Conservation (phyloP, 176 grass and related monocot genomes). For the Thinopyrum elongatum region DNA sequence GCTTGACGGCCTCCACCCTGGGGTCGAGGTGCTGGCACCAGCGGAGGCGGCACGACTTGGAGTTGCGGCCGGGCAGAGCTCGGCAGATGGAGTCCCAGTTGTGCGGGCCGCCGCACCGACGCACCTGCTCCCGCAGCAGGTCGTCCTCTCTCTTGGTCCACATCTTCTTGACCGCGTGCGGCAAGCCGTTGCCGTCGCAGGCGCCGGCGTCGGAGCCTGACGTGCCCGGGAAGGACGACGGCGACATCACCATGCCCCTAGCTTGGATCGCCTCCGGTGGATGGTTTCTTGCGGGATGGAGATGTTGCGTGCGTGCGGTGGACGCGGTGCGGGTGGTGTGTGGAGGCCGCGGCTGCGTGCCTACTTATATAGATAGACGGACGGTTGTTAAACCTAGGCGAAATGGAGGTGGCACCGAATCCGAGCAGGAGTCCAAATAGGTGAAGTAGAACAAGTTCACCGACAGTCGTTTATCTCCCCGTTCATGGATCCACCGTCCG, state of each 20-base stretch:
- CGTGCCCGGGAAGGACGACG: neutral
- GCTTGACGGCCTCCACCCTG: neutral
- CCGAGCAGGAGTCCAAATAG: too few species aligned
- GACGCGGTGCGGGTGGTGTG: too few species aligned
- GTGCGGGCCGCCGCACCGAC: conserved; percentile 33
- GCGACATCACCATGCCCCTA: neutral
- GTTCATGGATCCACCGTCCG: too few species aligned
- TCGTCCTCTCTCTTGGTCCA: conserved; percentile 61
- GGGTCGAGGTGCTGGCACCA: conserved; percentile 63
- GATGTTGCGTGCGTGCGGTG: neutral
- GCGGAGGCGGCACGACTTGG: conserved; percentile 70
- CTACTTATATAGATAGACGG: too few species aligned
- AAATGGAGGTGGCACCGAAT: too few species aligned
- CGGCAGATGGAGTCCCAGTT: conserved; percentile 57
- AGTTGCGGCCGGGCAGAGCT: conserved; percentile 30
- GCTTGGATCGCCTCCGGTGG: neutral
- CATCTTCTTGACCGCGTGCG: conserved; percentile 33
- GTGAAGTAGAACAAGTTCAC: too few species aligned
- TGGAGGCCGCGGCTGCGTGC: too few species aligned
- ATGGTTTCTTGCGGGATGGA: neutral
- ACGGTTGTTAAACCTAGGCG: too few species aligned
- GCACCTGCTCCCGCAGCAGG: conserved; percentile 44
- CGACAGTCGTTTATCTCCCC: too few species aligned
- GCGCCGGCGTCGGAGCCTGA: neutral
- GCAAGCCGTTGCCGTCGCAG: too few species aligned